A percentile compares a stretch with the other conserved stretches of the same genome.
phyloP scores from a whole-genome alignment of 768 basidiomycete species.

The Pluteus cervinus region DNA sequence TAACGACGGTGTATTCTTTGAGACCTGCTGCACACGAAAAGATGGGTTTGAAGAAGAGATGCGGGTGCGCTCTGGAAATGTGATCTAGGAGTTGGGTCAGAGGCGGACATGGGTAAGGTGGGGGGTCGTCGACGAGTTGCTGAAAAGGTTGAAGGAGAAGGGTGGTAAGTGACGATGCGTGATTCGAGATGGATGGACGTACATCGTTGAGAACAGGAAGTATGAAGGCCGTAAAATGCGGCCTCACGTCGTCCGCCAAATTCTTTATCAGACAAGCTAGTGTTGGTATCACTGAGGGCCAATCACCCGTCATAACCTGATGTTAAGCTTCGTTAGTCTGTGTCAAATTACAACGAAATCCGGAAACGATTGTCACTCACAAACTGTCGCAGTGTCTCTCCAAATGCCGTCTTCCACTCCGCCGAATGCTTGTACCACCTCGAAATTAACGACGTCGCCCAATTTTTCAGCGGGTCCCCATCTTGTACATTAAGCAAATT shows the following conservation, averaged over 20 bases:
- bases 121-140: constrained; percentile 52
- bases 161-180: neutral
- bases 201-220: constrained; percentile 49
- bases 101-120: constrained; percentile 36
- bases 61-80: constrained; percentile 48
- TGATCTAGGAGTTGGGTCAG: constrained; percentile 47
- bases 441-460: constrained; percentile 23
- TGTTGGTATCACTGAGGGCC: constrained; percentile 34
- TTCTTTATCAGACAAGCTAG: constrained; percentile 36
- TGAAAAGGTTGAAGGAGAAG: constrained; percentile 13
- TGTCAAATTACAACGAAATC: neutral
- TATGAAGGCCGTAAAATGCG: constrained; percentile 24
- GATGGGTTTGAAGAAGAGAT: constrained; percentile 65
- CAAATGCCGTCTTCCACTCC: constrained; percentile 37
- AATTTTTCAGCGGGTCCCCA: constrained; percentile 19
- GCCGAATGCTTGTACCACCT: constrained; percentile 34
- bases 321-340: no score
- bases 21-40: constrained; percentile 63
- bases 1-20: constrained; percentile 53
- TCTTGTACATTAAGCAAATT: constrained; percentile 21
- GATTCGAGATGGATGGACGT: constrained; percentile 13
- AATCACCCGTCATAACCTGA: constrained; percentile 34
- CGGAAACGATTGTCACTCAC: constrained; percentile 24
- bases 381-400: constrained; percentile 31
- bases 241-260: constrained; percentile 43